Percentiles rank a stretch among this genome's conserved stretches.
These are phyloP conservation scores for Elsinoe ampelina DNA, from an alignment of 2,329 filamentous ascomycete genomes.

Conservation along the genomic window DNA sequence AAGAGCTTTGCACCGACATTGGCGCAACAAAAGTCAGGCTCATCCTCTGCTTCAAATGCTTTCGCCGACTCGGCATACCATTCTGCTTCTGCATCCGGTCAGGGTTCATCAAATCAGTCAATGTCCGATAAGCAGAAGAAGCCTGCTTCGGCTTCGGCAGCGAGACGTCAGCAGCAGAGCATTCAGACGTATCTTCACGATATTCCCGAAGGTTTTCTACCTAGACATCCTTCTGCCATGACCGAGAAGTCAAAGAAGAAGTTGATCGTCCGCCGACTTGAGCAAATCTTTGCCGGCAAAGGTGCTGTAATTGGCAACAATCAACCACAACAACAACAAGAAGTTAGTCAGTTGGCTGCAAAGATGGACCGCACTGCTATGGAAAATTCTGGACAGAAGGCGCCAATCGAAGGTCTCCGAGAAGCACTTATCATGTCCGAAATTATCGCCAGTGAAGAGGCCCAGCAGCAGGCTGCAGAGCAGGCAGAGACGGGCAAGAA, in stretches of 20 bases:
- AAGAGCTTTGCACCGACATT: slow-evolving; percentile 34
- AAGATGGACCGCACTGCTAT: slow-evolving; percentile 34
- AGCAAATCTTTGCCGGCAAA: slow-evolving; percentile 75
- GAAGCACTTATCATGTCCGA: slow-evolving; percentile 38
- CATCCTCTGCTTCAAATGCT: slow-evolving; percentile 44
- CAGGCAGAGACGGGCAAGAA: not conserved
- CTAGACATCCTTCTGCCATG: slow-evolving; percentile 48
- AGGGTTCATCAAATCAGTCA: slow-evolving; percentile 31
- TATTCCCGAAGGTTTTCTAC: slow-evolving; percentile 60
- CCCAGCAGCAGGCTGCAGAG: not conserved
- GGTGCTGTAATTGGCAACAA: slow-evolving; percentile 35
- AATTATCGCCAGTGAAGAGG: slow-evolving; percentile 4
- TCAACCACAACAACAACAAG: slow-evolving; percentile 46
- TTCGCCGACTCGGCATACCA: slow-evolving; percentile 50
- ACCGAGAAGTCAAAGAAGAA: slow-evolving; percentile 68
- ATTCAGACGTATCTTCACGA: slow-evolving; percentile 63
- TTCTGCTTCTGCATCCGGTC: slow-evolving; percentile 45
- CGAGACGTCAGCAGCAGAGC: slow-evolving; percentile 42
- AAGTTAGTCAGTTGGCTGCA: slow-evolving; percentile 48
- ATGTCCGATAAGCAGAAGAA: slow-evolving; percentile 21
- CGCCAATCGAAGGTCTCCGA: slow-evolving; percentile 33
- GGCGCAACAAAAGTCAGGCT: slow-evolving; percentile 48
- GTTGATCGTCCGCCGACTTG: slow-evolving; percentile 63
- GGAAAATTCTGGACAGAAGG: slow-evolving; percentile 31
- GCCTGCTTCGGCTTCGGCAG: slow-evolving; percentile 18